Percentiles rank a stretch among this genome's conserved stretches.
Conservation (phyloP, 1,284 basidiomycete genomes). For the Leucoagaricus sp. region DNA sequence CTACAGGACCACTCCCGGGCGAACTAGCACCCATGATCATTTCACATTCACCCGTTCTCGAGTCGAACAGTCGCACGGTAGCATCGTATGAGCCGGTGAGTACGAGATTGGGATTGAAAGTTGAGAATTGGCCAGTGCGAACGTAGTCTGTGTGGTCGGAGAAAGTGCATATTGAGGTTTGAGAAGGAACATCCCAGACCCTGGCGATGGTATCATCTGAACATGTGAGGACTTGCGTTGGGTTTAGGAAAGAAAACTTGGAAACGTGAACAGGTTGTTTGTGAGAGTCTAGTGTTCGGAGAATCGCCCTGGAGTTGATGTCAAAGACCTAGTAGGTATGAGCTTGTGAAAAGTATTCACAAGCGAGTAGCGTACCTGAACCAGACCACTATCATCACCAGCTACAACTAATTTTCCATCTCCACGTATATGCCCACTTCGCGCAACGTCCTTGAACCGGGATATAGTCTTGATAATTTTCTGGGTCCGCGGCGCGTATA, state of each 20-base stretch:
- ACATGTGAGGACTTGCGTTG: slow-evolving; percentile 88
- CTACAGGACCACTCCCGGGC: slow-evolving; percentile 65
- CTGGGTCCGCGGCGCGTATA: slow-evolving; percentile 95
- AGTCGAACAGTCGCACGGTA: slow-evolving; percentile 89
- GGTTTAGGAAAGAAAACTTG: slow-evolving; percentile 83
- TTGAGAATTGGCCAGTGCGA: slow-evolving; percentile 86
- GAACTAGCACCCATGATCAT: slow-evolving; percentile 75
- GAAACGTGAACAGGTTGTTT: slow-evolving; percentile 95
- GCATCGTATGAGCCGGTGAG: slow-evolving; percentile 96
- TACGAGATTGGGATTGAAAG: slow-evolving; percentile 82
- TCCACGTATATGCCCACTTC: slow-evolving; percentile 83
- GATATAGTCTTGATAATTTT: slow-evolving; percentile 96
- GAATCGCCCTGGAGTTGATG: slow-evolving; percentile 90
- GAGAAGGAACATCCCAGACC: slow-evolving; percentile 95
- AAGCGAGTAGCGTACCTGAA: slow-evolving; percentile 65
- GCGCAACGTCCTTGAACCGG: slow-evolving; percentile 94
- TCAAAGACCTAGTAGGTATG: slow-evolving; percentile 78
- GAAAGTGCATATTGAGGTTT: slow-evolving; percentile 80
- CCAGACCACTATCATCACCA: slow-evolving; percentile 90
- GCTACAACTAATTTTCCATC: slow-evolving; percentile 97
- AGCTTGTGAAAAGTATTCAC: slow-evolving; percentile 14
- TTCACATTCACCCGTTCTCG: slow-evolving; percentile 78
- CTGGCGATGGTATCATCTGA: slow-evolving; percentile 96
- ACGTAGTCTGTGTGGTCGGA: slow-evolving; percentile 93
- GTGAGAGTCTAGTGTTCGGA: slow-evolving; percentile 90